These are phyloP conservation scores for Phenoliferia sp. DNA, from an alignment of 1,284 basidiomycete species.

Conservation along the genomic window DNA sequence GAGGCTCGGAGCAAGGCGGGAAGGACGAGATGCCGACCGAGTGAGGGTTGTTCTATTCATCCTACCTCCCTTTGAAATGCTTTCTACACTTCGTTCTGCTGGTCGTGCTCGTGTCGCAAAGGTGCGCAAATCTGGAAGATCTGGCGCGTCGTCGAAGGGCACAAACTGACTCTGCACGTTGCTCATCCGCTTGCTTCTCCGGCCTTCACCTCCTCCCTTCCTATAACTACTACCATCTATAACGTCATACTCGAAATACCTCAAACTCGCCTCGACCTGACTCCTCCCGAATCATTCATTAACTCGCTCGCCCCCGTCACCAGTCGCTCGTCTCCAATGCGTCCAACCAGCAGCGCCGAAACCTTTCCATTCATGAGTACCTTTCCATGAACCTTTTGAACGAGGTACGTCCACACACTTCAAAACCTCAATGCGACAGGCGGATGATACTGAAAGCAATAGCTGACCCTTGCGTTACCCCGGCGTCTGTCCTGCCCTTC, in stretches of 20 bases:
- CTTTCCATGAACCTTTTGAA: slow-evolving; percentile 93
- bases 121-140: slow-evolving; percentile 7
- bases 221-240: not conserved
- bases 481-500: not conserved
- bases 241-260: not conserved
- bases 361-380: slow-evolving; percentile 97
- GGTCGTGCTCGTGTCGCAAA: slow-evolving; percentile 20
- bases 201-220: slow-evolving; percentile 8
- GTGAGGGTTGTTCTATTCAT: too few species aligned
- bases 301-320: not conserved
- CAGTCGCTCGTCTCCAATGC: slow-evolving; percentile 4
- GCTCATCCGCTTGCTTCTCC: not conserved
- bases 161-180: not conserved
- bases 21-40: too few species aligned
- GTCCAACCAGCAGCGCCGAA: slow-evolving; percentile 63
- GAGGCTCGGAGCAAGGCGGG: not conserved
- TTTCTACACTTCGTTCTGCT: slow-evolving; percentile 23
- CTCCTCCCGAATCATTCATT: not conserved
- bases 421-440: too few species aligned
- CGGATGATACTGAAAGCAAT: not conserved
- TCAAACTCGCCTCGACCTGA: too few species aligned
- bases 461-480: not conserved
- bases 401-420: slow-evolving; percentile 55
- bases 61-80: slow-evolving; percentile 6
- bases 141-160: too few species aligned